Base-by-base conservation (phyloP, 257 asterid species). In the Forsythia viridissima region DNA sequence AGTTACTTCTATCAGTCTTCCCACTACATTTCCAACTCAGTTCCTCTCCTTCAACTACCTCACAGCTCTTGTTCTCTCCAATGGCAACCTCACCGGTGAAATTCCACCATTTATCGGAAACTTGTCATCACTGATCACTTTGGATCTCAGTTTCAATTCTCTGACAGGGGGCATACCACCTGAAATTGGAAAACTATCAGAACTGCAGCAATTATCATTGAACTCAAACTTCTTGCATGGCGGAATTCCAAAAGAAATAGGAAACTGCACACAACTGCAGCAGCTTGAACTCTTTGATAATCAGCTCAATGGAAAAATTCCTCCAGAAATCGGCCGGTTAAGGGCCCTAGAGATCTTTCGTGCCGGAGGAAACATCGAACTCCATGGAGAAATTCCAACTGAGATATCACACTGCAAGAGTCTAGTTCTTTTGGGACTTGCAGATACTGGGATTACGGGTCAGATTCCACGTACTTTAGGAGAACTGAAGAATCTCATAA, bases 81-180 rank as follows among this genome's bases (percentile, higher is more conserved):
- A 90, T 72, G 85, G 85, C 2, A 91, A 90, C 73, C 88, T 91
- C 63, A 82, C 83, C 1, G 94, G 97, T 21, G 81, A 80, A 76
- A 90, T 91, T 72, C 93, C 94, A 13, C 74, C 82, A 6, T 85
- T 72, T 0, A 66, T 91, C 4, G 90, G 90, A 38, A 90, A 91
- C 67, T 70, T 85, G 71, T 86, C 93, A 1, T 85, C 88, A 5
- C 88, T 91, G 82, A 40, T 76, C 59, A 77, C 72, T 24, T 51
- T 91, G 30, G 97, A 91, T 86, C 92, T 91, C 80, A 88, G 97
- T 75, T 87, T 79, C 85, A 91, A 91, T 84, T 84, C 84, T 73
- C 81, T 91, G 48, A 84, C 88, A 4, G 93, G 92, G 80, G 73
- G 4, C 6, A 86, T 91, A 80, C 94, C 97, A 4, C 78, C 81